These are phyloP conservation scores for Yamadazyma membranifaciens DNA, from an alignment of 1,139 yeast species.

Conservation along the genomic window DNA sequence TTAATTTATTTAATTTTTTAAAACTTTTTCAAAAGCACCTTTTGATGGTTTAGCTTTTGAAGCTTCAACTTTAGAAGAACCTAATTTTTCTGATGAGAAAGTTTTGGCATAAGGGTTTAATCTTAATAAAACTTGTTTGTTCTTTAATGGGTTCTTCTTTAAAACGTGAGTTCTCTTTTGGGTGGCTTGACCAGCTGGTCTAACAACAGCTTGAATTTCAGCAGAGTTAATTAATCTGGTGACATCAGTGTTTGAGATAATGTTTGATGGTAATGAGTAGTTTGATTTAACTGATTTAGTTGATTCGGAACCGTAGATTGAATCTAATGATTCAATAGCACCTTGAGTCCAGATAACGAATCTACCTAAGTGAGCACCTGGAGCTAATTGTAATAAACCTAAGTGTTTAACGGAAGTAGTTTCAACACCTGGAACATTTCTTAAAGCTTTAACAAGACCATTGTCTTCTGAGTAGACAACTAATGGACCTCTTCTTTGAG, in stretches of 20 bases:
- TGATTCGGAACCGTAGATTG: slow-evolving; percentile 94
- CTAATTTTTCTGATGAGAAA: slow-evolving; percentile 86
- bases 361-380: slow-evolving; percentile 99
- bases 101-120: slow-evolving; percentile 99
- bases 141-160: slow-evolving; percentile 99
- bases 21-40: slow-evolving; percentile 67
- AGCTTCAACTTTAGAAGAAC: slow-evolving; percentile 76
- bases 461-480: slow-evolving; percentile 98
- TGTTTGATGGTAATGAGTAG: slow-evolving; percentile 91
- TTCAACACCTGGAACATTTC: slow-evolving; percentile 99
- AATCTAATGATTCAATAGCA: slow-evolving; percentile 96
- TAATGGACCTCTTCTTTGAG: slow-evolving; percentile 99
- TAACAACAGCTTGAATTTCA: slow-evolving; percentile 95
- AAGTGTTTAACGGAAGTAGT: slow-evolving; percentile 89
- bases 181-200: slow-evolving; percentile 93
- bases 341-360: slow-evolving; percentile 99
- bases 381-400: slow-evolving; percentile 98
- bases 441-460: slow-evolving; percentile 97
- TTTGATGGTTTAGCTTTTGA: slow-evolving; percentile 65
- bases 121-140: slow-evolving; percentile 97
- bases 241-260: slow-evolving; percentile 93
- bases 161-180: slow-evolving; percentile 94
- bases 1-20: slow-evolving; percentile 44
- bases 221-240: slow-evolving; percentile 98
- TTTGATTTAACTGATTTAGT: slow-evolving; percentile 83